Base-by-base conservation (phyloP, 352 stramenopile species). In the Pilasporangium apinafurcum region DNA sequence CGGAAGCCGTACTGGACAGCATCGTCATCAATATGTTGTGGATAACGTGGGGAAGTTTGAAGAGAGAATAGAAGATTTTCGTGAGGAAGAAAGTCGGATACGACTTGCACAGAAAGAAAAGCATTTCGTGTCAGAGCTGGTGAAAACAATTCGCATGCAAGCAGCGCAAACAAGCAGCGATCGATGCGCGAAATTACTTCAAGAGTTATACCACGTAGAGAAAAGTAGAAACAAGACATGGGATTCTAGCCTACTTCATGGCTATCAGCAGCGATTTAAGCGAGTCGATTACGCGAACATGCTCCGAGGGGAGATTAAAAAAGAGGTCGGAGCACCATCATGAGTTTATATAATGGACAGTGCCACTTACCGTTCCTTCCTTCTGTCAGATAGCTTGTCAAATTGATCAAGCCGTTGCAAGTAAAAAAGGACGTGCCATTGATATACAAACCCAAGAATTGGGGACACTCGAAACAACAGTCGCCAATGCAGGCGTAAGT, bases 71-170 rank as follows among this genome's bases (percentile, higher is more conserved):
- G 53, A 84, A 2, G 56, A 86, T 45, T 89, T 91, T 42, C 59
- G 73, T 18, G 63, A 86, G 33, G 79, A 91, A 63, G 68, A 79
- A 30, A 71, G 31, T 8, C 62, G 50, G 2, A 49, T 65, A 27
- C 54, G 44, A 1, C 43, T 76, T 5, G 37, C 79, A 2, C 74
- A 90, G 29, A 73, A 69, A 28, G 74, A 86, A 22, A 58, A 70
- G 2, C 74, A 89, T 27, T 67, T 87, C 26, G 53, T 89, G 0
- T 89, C 79, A 0, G 76, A 91, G 29, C 31, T 87, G 5, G 62
- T 89, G 8, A 89, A 89, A 39, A 87, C 67, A 2, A 53, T 91
- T 20, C 60, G 76, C 2, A 66, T 86, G 55, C 76, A 91, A 42
- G 56, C 68, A 0, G 80, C 83, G 39, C 62, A 78, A 28, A 79